phyloP scores from a whole-genome alignment of 1,284 basidiomycete species.

The Ceratobasidium sp. region DNA sequence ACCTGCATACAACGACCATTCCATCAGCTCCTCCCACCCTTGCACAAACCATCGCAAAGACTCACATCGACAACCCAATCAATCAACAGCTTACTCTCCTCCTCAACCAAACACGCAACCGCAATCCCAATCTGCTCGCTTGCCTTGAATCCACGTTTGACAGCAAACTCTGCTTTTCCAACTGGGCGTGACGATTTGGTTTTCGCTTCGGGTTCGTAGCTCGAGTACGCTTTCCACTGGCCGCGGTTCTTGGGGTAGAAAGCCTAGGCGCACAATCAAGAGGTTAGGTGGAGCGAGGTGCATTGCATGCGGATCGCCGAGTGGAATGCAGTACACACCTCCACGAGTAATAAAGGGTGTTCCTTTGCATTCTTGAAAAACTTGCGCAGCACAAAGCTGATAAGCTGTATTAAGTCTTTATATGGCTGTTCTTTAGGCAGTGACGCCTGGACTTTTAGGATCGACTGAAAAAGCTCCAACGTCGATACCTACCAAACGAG shows the following conservation, averaged over 20 bases:
- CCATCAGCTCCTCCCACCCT: not conserved
- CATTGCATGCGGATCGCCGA: constrained; percentile 1
- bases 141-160: constrained; percentile 91
- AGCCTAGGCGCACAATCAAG: constrained; percentile 63
- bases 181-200: constrained; percentile 35
- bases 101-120: constrained; percentile 80
- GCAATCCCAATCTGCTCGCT: constrained; percentile 90
- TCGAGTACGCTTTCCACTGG: constrained; percentile 87
- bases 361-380: constrained; percentile 91
- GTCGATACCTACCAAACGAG: constrained; percentile 78
- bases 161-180: constrained; percentile 72
- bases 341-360: constrained; percentile 86
- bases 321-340: constrained; percentile 64
- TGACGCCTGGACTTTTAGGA: constrained; percentile 81
- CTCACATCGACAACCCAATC: constrained; percentile 85
- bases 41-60: not conserved
- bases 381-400: constrained; percentile 86
- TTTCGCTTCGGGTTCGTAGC: constrained; percentile 74
- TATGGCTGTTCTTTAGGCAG: constrained; percentile 83
- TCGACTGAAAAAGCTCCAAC: constrained; percentile 83
- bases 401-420: constrained; percentile 84
- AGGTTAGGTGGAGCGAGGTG: not conserved
- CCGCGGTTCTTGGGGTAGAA: constrained; percentile 91
- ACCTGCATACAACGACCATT: constrained; percentile 63
- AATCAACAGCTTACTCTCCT: constrained; percentile 72